Conservation (phyloP, 768 basidiomycete species). For the Psilocybe subaeruginosa region DNA sequence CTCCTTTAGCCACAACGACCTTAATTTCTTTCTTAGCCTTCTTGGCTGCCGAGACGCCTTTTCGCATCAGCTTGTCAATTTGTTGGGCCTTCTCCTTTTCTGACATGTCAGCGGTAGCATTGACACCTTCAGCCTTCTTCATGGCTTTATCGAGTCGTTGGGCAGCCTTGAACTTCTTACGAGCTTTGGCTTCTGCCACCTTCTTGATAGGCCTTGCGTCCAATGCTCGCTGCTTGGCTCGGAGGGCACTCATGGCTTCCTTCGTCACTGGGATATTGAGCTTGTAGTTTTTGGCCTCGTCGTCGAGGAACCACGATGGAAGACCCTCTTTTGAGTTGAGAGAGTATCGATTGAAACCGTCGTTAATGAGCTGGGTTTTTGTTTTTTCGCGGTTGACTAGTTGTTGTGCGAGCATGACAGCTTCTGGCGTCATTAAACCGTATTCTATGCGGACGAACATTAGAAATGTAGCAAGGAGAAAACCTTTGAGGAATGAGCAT, state of each 20-base stretch:
- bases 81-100: conserved; percentile 94
- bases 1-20: conserved; percentile 90
- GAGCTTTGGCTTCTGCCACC: conserved; percentile 96
- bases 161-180: conserved; percentile 91
- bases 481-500: conserved; percentile 22
- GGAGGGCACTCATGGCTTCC: conserved; percentile 85
- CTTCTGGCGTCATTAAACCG: conserved; percentile 86
- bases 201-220: conserved; percentile 99
- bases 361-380: conserved; percentile 86
- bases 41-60: conserved; percentile 68
- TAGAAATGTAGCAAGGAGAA: neutral
- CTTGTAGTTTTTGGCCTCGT: conserved; percentile 92
- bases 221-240: conserved; percentile 89
- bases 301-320: conserved; percentile 96
- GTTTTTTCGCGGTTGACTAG: conserved; percentile 91
- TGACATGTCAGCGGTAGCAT: conserved; percentile 85
- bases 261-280: conserved; percentile 96
- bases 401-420: conserved; percentile 88
- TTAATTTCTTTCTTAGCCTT: conserved; percentile 78
- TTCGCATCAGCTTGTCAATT: conserved; percentile 90
- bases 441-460: conserved; percentile 50
- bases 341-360: conserved; percentile 95
- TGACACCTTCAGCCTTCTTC: conserved; percentile 96
- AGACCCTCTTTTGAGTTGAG: conserved; percentile 90
- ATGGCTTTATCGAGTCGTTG: conserved; percentile 88